Conservation (phyloP, 2,329 filamentous ascomycete genomes). For the Verticillium dahliae region DNA sequence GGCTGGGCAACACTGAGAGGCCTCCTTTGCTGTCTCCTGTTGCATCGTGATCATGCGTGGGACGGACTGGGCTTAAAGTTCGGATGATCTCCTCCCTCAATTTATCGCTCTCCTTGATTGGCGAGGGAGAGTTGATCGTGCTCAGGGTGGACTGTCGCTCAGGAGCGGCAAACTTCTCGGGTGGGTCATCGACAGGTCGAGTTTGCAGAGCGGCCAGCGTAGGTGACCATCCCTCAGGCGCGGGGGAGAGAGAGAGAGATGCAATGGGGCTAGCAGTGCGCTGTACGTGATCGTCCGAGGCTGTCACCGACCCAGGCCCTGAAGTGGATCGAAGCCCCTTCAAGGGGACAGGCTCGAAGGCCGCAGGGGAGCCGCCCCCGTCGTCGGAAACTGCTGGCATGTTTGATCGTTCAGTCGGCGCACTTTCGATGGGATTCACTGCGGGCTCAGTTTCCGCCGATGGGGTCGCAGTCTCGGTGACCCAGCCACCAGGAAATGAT, state of each 20-base stretch:
- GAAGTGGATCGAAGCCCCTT: neutral
- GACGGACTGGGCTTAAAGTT: constrained; percentile 50
- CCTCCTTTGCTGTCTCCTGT: neutral
- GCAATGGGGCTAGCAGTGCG: neutral
- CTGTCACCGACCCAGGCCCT: neutral
- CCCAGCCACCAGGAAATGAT: constrained; percentile 23
- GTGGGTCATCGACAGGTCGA: constrained; percentile 4
- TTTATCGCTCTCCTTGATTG: constrained; percentile 63
- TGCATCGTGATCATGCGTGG: constrained; percentile 9
- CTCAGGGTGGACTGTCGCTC: constrained; percentile 34
- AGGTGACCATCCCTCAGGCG: neutral
- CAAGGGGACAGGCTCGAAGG: neutral
- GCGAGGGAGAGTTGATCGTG: constrained; percentile 40
- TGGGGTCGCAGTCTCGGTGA: constrained; percentile 16
- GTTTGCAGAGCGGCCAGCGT: neutral
- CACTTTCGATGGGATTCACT: neutral
- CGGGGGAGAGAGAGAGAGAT: neutral
- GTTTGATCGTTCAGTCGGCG: neutral
- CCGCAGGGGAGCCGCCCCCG: constrained; percentile 1
- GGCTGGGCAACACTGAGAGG: neutral
- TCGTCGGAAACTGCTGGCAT: constrained; percentile 14
- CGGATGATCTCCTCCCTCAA: constrained; percentile 69
- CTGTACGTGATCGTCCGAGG: neutral
- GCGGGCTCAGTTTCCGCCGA: constrained; percentile 1
- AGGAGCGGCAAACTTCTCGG: constrained; percentile 26